Percentiles rank a stretch among this genome's conserved stretches.
Evolutionary conservation across 163 green algal species (phyloP).

Genomic region (Trebouxiophyceae sp.): DNA sequence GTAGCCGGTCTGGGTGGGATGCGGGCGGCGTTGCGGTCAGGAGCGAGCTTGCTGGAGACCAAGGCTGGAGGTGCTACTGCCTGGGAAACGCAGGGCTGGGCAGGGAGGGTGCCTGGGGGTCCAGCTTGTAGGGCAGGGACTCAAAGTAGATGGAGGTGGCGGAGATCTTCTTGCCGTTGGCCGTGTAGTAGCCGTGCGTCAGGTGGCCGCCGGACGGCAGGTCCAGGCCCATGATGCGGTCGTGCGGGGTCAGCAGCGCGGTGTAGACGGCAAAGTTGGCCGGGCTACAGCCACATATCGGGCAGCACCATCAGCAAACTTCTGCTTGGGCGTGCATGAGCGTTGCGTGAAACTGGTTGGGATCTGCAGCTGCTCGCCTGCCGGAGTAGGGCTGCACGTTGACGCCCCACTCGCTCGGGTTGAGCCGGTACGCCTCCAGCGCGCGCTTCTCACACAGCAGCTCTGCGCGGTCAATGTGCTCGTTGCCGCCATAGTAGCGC

Average conservation of each 20-base stretch:
- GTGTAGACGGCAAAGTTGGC: constrained; percentile 87
- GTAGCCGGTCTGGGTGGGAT: constrained; percentile 70
- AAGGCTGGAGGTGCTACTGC: too few relatives aligned
- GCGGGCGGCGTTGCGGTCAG: too few relatives aligned
- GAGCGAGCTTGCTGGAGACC: too few relatives aligned
- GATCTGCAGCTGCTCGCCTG: constrained; percentile 55
- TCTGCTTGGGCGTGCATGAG: not conserved
- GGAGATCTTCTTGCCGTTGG: constrained; percentile 58
- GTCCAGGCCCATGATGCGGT: constrained; percentile 86
- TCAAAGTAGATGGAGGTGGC: constrained; percentile 73
- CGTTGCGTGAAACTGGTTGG: not conserved
- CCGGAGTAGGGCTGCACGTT: constrained; percentile 89
- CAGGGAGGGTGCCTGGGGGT: constrained; percentile 42
- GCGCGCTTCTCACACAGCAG: constrained; percentile 80
- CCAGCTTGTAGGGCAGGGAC: constrained; percentile 94
- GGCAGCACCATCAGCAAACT: not conserved
- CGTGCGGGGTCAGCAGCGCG: constrained; percentile 68
- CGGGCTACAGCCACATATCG: constrained; percentile 25
- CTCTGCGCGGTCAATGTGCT: constrained; percentile 81
- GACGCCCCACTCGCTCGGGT: constrained; percentile 64
- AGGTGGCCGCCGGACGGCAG: constrained; percentile 75
- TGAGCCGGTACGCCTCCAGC: constrained; percentile 62
- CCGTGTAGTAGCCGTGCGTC: constrained; percentile 86
- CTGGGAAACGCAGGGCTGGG: too few relatives aligned
- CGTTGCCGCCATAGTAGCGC: constrained; percentile 82